Conservation (phyloP, 305 asterid genomes). For the Fraxinus angustifolia region DNA sequence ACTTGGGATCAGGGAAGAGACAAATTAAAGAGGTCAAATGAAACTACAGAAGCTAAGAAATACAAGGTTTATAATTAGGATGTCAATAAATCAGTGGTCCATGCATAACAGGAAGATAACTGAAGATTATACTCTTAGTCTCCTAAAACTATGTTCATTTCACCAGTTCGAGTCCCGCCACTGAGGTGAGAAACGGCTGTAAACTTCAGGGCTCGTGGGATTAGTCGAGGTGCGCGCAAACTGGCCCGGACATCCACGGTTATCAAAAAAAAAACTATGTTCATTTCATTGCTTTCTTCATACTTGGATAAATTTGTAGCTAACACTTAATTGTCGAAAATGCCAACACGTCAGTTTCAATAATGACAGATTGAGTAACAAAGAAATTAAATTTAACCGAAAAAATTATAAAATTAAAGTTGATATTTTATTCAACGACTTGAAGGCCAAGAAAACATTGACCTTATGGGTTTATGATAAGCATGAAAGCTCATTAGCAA, state of each 20-base stretch:
- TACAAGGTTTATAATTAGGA: not conserved
- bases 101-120: not conserved
- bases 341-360: not conserved
- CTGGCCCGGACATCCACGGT: no score
- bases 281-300: not conserved
- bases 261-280: no score
- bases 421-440: not conserved
- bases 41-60: not conserved
- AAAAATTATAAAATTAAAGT: not conserved
- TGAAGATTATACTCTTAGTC: not conserved
- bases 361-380: not conserved
- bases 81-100: not conserved
- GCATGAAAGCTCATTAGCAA: not conserved
- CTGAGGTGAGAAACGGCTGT: no score
- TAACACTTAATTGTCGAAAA: not conserved
- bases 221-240: no score
- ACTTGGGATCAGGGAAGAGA: not conserved
- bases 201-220: no score
- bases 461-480: not conserved
- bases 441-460: not conserved
- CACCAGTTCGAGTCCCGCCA: no score
- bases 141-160: not conserved
- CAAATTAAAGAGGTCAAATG: not conserved
- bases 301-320: not conserved
- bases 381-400: not conserved